A percentile compares a stretch with the other conserved stretches of the same genome.
These are phyloP conservation scores for Hypoxylon sp. DNA, from an alignment of 2,329 filamentous ascomycete species.

Conservation along the genomic window DNA sequence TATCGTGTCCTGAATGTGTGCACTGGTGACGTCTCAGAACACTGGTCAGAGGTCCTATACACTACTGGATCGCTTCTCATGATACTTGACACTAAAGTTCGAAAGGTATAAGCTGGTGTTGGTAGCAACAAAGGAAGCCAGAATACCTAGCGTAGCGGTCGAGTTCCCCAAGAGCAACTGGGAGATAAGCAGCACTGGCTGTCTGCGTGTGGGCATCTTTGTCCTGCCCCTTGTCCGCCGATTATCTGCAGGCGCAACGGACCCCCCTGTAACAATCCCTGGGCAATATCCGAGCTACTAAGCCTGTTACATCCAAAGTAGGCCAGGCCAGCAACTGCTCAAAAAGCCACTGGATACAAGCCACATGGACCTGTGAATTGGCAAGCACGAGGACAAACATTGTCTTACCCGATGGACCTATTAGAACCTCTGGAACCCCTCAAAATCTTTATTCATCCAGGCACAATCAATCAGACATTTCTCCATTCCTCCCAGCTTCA, in stretches of 20 bases:
- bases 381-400: constrained; percentile 30
- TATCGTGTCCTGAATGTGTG: no score
- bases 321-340: constrained; percentile 2
- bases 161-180: constrained; percentile 6
- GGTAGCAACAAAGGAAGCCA: no score
- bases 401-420: constrained; percentile 22
- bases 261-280: constrained; percentile 9
- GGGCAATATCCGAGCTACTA: constrained; percentile 13
- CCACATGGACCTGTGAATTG: constrained; percentile 31
- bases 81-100: no score
- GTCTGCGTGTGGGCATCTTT: no score
- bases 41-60: no score
- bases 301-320: constrained; percentile 20
- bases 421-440: constrained; percentile 2
- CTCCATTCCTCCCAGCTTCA: constrained; percentile 9
- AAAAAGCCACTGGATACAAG: constrained; percentile 26
- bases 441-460: constrained; percentile 20
- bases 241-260: constrained; percentile 20
- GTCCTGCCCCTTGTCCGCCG: constrained; percentile 1
- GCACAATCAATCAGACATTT: constrained; percentile 9
- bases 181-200: constrained; percentile 6
- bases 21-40: no score
- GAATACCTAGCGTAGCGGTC: neutral
- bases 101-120: no score
- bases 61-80: no score